Conservation (phyloP, 106 monocot genomes). For the Dioscorea zingiberensis region DNA sequence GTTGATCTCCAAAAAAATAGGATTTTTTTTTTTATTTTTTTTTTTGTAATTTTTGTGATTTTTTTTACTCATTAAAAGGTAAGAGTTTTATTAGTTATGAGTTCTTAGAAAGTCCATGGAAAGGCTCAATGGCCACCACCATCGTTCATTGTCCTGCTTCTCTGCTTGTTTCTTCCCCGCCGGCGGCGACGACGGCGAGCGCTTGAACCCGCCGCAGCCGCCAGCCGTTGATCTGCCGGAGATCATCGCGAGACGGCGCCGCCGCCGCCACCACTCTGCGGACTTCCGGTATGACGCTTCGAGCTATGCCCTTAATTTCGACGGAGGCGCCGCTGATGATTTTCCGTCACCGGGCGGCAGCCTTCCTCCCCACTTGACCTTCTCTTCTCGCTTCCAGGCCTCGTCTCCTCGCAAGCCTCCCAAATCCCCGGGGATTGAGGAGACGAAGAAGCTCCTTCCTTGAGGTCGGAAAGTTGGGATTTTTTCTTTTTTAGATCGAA, state of each 20-base stretch:
- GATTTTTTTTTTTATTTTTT: too few species aligned
- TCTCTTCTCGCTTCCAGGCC: constrained; percentile 10
- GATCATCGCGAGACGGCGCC: neutral
- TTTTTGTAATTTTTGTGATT: too few species aligned
- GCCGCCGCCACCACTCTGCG: constrained; percentile 7
- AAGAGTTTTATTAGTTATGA: too few species aligned
- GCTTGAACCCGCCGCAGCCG: too few species aligned
- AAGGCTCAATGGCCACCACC: too few species aligned
- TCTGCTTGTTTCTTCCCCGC: too few species aligned
- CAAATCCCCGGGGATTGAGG: neutral
- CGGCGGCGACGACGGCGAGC: too few species aligned
- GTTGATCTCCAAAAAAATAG: too few species aligned
- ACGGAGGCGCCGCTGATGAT: constrained; percentile 1
- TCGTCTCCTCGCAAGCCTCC: neutral
- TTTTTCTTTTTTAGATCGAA: neutral
- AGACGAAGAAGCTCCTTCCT: neutral
- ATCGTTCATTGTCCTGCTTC: too few species aligned
- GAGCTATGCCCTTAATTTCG: constrained; percentile 26
- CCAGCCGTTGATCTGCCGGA: neutral
- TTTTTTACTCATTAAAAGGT: too few species aligned
- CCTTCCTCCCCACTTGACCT: neutral
- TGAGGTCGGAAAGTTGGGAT: neutral
- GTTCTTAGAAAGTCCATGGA: too few species aligned
- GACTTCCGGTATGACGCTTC: constrained; percentile 22
- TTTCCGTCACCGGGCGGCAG: neutral